Evolutionary conservation across 2,329 filamentous ascomycete genomes (phyloP).

Genomic region (Pyrenophora seminiperda): DNA sequence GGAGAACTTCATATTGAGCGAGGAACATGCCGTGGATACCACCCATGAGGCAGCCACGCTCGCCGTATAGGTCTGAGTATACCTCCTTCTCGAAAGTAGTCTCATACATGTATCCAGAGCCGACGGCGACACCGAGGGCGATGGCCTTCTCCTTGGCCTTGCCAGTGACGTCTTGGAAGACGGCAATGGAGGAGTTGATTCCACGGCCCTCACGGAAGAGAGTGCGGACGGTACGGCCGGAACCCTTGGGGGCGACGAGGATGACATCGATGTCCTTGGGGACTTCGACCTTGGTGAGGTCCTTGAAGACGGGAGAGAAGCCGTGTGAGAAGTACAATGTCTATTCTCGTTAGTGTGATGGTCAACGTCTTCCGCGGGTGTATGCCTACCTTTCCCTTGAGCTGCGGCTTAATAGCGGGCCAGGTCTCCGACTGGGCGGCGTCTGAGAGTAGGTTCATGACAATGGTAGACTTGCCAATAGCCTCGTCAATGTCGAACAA

Average conservation of each 20-base stretch:
- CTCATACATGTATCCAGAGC: slow-evolving; percentile 98
- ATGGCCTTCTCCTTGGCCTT: slow-evolving; percentile 98
- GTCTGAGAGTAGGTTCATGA: slow-evolving; percentile 99
- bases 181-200: slow-evolving; percentile 99
- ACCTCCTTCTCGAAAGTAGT: slow-evolving; percentile 99
- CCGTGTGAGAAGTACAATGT: slow-evolving; percentile 99
- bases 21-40: slow-evolving; percentile 99
- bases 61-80: slow-evolving; percentile 98
- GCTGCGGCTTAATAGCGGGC: slow-evolving; percentile 96
- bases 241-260: slow-evolving; percentile 98
- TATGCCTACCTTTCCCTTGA: slow-evolving; percentile 88
- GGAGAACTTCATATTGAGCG: slow-evolving; percentile 99
- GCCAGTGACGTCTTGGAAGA: slow-evolving; percentile 97
- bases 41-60: slow-evolving; percentile 99
- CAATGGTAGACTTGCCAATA: slow-evolving; percentile 87
- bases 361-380: slow-evolving; percentile 26
- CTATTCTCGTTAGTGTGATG: slow-evolving; percentile 53
- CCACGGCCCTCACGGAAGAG: slow-evolving; percentile 99
- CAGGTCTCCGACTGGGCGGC: slow-evolving; percentile 99
- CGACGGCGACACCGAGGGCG: slow-evolving; percentile 94
- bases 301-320: slow-evolving; percentile 99
- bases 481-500: slow-evolving; percentile 98
- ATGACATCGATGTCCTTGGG: slow-evolving; percentile 97
- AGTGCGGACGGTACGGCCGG: slow-evolving; percentile 95
- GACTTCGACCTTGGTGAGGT: slow-evolving; percentile 97